These are phyloP conservation scores for Closterium sp. DNA, from an alignment of 139 green algal species.

Conservation along the genomic window DNA sequence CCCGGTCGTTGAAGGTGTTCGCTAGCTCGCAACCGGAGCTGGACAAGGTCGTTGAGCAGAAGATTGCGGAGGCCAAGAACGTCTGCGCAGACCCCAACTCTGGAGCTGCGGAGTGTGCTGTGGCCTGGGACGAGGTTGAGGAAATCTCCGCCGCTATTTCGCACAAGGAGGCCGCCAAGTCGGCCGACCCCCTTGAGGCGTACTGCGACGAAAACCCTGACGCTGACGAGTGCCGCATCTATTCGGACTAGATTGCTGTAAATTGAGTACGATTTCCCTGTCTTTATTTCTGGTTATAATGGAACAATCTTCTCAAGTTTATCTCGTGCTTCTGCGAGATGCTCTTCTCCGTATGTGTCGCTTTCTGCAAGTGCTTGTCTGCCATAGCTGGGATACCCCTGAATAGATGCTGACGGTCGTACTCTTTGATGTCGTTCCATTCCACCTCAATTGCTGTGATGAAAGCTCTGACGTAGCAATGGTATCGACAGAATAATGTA, in stretches of 20 bases:
- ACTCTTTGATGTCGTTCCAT: too few relatives aligned
- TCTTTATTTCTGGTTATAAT: not conserved
- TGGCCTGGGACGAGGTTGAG: slow-evolving; percentile 56
- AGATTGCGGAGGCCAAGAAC: slow-evolving; percentile 45
- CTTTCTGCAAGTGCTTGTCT: too few relatives aligned
- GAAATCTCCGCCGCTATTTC: slow-evolving; percentile 49
- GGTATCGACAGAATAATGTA: not conserved
- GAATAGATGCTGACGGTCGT: too few relatives aligned
- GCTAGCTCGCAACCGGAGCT: slow-evolving; percentile 4
- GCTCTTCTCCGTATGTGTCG: too few relatives aligned
- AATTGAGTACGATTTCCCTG: not conserved
- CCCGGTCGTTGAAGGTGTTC: not conserved
- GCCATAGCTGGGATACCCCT: too few relatives aligned
- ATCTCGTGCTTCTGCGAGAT: not conserved
- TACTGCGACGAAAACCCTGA: slow-evolving; percentile 66
- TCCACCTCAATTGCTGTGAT: too few relatives aligned
- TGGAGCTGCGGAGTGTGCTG: slow-evolving; percentile 39
- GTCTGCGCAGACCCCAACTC: slow-evolving; percentile 20
- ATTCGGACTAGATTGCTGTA: not conserved
- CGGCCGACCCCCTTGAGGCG: slow-evolving; percentile 60
- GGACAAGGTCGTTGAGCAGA: slow-evolving; percentile 22
- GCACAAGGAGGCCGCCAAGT: slow-evolving; percentile 19
- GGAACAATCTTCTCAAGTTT: not conserved
- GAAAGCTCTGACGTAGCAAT: too few relatives aligned
- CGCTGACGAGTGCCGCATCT: slow-evolving; percentile 68